Conservation (phyloP, 352 stramenopile genomes). For the Pythium brassicae region DNA sequence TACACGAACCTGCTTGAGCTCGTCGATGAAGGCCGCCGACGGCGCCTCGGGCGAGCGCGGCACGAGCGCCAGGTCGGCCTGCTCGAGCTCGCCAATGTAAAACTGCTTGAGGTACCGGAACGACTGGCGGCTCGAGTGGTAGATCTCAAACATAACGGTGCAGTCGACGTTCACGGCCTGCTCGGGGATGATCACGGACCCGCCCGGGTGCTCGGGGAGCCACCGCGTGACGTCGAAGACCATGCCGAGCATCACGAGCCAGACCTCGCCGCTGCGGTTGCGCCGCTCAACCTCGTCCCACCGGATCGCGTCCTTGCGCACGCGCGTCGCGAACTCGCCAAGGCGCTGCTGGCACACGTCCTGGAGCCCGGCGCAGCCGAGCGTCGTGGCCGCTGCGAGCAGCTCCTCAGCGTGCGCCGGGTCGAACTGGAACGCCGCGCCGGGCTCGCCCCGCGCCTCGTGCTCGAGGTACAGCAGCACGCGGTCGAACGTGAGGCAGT, state of each 20-base stretch:
- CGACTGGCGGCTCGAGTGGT: conserved; percentile 88
- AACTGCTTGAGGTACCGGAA: conserved; percentile 91
- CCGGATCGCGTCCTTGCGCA: conserved; percentile 74
- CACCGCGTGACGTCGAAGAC: conserved; percentile 87
- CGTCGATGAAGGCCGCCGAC: conserved; percentile 68
- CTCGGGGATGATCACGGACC: conserved; percentile 76
- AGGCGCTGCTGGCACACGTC: conserved; percentile 72
- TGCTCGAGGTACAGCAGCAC: conserved; percentile 87
- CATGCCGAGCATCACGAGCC: conserved; percentile 88
- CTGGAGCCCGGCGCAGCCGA: conserved; percentile 70
- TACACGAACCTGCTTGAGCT: conserved; percentile 59
- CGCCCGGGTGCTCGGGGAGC: conserved; percentile 84
- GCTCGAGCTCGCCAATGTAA: conserved; percentile 85
- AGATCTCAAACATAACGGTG: conserved; percentile 91
- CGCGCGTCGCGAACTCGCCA: conserved; percentile 77
- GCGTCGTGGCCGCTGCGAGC: conserved; percentile 52
- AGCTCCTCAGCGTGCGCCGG: conserved; percentile 72
- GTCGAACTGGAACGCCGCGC: conserved; percentile 73
- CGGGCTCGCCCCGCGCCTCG: conserved; percentile 56
- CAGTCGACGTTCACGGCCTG: conserved; percentile 87
- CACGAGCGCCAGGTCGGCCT: conserved; percentile 50
- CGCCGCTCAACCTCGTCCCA: conserved; percentile 76
- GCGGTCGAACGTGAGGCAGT: conserved; percentile 88
- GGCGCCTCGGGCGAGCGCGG: conserved; percentile 43
- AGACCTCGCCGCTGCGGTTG: conserved; percentile 72